phyloP scores from a whole-genome alignment of 208 protist species.

The Lotmaria passim region DNA sequence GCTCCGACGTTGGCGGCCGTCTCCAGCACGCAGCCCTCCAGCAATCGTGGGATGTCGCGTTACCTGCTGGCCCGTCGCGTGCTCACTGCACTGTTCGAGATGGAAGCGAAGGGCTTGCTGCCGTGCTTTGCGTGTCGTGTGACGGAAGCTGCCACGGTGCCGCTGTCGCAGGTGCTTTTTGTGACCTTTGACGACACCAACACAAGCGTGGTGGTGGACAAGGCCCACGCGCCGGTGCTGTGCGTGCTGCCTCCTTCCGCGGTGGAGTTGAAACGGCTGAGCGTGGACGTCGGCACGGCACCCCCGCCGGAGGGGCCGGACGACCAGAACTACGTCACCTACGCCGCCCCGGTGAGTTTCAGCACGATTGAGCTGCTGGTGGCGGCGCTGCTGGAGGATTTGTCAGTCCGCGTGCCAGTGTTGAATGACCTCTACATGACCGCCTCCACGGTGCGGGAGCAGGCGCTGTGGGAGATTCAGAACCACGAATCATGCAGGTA shows the following conservation, averaged over 20 bases:
- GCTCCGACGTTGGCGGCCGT: conserved; percentile 25
- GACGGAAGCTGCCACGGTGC: conserved; percentile 48
- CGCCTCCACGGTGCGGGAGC: conserved; percentile 51
- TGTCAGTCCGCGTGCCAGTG: conserved; percentile 41
- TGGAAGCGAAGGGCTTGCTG: conserved; percentile 61
- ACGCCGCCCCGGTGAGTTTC: conserved; percentile 36
- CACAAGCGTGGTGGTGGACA: conserved; percentile 34
- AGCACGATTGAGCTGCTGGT: conserved; percentile 58
- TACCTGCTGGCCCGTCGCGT: conserved; percentile 45
- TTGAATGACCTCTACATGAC: conserved; percentile 56
- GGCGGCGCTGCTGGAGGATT: conserved; percentile 40
- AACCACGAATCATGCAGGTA: conserved; percentile 20
- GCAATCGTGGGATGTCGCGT: conserved; percentile 28
- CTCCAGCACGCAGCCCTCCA: conserved; percentile 20
- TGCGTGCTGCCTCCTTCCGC: conserved; percentile 61
- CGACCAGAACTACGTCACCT: conserved; percentile 15
- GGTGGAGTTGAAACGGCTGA: conserved; percentile 59
- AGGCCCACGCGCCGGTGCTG: conserved; percentile 28
- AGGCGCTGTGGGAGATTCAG: conserved; percentile 45
- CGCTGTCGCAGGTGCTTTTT: conserved; percentile 50
- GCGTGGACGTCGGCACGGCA: conserved; percentile 21
- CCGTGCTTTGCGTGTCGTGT: conserved; percentile 65
- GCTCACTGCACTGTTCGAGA: conserved; percentile 49
- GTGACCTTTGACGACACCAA: conserved; percentile 31
- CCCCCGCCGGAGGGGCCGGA: not conserved